Evolutionary conservation across 2,329 filamentous ascomycete genomes (phyloP).

Genomic region (Rhytidhysteron rufulum): DNA sequence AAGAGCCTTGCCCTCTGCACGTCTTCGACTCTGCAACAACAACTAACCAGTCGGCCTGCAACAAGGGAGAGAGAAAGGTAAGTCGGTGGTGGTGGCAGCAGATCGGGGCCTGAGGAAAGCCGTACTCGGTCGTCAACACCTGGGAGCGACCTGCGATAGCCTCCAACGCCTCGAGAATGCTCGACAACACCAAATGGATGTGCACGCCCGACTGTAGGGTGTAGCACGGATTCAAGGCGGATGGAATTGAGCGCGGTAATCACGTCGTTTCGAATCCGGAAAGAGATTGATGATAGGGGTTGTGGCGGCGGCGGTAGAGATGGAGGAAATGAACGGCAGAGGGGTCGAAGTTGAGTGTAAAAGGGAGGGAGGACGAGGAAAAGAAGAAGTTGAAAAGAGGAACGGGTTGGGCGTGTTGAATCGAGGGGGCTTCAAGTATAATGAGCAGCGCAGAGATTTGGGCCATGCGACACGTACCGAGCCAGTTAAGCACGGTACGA

Average conservation of each 20-base stretch:
- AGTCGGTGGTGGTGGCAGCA: background rate
- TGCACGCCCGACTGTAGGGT: conserved; percentile 19
- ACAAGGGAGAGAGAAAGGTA: too few species aligned
- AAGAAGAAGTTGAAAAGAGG: conserved; percentile 11
- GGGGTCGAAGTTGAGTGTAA: background rate
- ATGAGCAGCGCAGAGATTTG: conserved; percentile 22
- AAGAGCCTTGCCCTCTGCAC: too few species aligned
- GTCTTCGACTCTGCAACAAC: too few species aligned
- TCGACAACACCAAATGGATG: conserved; percentile 30
- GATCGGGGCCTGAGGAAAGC: background rate
- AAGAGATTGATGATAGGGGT: conserved; percentile 26
- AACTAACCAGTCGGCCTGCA: too few species aligned
- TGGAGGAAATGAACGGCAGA: conserved; percentile 6
- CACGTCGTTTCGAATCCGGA: conserved; percentile 20
- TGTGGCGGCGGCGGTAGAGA: conserved; percentile 16
- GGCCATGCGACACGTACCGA: conserved; percentile 25
- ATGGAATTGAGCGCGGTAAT: conserved; percentile 25
- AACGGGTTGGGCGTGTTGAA: conserved; percentile 13
- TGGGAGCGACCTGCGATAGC: conserved; percentile 14
- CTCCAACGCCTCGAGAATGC: conserved; percentile 18
- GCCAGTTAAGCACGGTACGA: conserved; percentile 22
- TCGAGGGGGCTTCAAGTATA: conserved; percentile 26
- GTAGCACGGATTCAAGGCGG: conserved; percentile 13
- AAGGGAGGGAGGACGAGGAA: conserved; percentile 17
- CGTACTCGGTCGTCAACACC: background rate